These are phyloP conservation scores for Harrya chromipes DNA, from an alignment of 768 basidiomycete genomes.

Conservation along the genomic window DNA sequence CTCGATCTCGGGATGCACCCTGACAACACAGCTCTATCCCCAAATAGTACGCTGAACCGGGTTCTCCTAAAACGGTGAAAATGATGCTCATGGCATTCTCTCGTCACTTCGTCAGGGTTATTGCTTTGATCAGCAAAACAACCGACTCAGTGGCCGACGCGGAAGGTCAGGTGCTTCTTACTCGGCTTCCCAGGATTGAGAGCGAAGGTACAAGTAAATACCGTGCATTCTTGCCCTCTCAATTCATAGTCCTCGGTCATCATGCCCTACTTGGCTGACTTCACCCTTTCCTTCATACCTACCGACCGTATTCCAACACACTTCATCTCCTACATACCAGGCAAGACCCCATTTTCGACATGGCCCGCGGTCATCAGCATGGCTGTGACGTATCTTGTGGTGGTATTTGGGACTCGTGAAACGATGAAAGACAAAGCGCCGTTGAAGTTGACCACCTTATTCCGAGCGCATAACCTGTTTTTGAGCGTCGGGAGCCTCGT, in stretches of 20 bases:
- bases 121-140: too few relatives aligned
- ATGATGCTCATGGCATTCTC: too few relatives aligned
- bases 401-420: constrained; percentile 80
- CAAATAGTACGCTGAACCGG: too few relatives aligned
- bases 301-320: constrained; percentile 52
- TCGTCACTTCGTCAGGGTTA: too few relatives aligned
- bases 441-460: constrained; percentile 69
- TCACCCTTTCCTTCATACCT: constrained; percentile 53
- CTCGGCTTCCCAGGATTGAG: not conserved
- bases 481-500: constrained; percentile 77
- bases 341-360: constrained; percentile 80
- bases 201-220: constrained; percentile 9
- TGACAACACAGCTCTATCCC: too few relatives aligned
- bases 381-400: constrained; percentile 73
- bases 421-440: constrained; percentile 76
- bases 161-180: not conserved
- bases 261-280: constrained; percentile 72
- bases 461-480: constrained; percentile 85
- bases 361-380: constrained; percentile 60
- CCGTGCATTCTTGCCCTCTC: not conserved
- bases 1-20: too few relatives aligned
- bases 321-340: constrained; percentile 63
- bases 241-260: constrained; percentile 1
- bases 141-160: not conserved
- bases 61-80: too few relatives aligned